Conservation (phyloP, 495 filamentous ascomycete species). For the Trichoderma asperelloides region DNA sequence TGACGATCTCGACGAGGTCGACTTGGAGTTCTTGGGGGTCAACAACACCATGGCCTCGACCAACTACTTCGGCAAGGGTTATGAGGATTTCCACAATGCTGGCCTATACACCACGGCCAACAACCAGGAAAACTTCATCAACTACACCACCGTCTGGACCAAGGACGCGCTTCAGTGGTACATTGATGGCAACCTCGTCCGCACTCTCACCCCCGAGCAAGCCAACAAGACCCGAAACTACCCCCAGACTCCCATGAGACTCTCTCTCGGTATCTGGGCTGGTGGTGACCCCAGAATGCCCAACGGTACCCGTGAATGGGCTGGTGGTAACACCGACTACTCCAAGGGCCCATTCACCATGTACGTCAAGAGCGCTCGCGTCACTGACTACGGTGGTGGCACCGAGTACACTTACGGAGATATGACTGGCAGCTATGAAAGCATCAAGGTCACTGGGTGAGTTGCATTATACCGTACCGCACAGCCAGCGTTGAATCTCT, state of each 20-base stretch:
- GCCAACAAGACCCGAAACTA: constrained; percentile 58
- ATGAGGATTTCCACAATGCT: constrained; percentile 45
- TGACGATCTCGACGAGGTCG: constrained; percentile 82
- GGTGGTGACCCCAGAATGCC: constrained; percentile 64
- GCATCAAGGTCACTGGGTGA: constrained; percentile 44
- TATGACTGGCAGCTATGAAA: constrained; percentile 54
- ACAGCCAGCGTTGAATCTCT: constrained; percentile 17
- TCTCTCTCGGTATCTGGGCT: constrained; percentile 79
- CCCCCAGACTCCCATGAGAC: constrained; percentile 79
- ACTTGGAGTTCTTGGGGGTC: constrained; percentile 77
- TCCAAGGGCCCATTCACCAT: constrained; percentile 62
- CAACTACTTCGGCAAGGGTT: constrained; percentile 85
- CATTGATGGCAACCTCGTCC: constrained; percentile 60
- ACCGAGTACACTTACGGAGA: constrained; percentile 63
- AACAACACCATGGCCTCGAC: constrained; percentile 54
- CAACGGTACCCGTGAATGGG: constrained; percentile 55
- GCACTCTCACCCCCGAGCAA: constrained; percentile 55
- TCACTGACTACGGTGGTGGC: constrained; percentile 61
- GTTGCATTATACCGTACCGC: constrained; percentile 39
- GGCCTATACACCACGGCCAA: constrained; percentile 44
- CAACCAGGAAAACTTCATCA: constrained; percentile 51
- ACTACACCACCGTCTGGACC: constrained; percentile 82
- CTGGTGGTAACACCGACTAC: constrained; percentile 70
- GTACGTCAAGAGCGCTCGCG: constrained; percentile 56
- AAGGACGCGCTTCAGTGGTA: constrained; percentile 59